phyloP scores from a whole-genome alignment of 1,139 yeast species.

The Hanseniaspora gamundiae region DNA sequence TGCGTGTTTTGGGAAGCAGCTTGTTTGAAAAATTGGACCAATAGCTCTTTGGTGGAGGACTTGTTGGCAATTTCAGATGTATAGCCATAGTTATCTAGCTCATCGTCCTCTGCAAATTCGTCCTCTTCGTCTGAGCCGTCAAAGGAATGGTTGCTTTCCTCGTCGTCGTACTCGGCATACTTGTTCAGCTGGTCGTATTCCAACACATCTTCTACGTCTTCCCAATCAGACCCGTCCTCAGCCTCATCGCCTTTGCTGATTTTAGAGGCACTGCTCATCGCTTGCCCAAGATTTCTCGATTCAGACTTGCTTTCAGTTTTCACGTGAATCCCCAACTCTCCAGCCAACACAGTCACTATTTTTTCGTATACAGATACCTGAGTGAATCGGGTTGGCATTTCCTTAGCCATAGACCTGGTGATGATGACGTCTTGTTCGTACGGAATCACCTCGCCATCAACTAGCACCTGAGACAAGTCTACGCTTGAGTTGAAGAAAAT shows the following conservation, averaged over 20 bases:
- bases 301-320: slow-evolving; percentile 29
- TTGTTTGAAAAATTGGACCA: slow-evolving; percentile 53
- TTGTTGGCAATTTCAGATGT: background rate
- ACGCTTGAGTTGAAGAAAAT: slow-evolving; percentile 49
- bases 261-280: slow-evolving; percentile 1
- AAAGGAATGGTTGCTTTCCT: slow-evolving; percentile 15
- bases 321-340: slow-evolving; percentile 55
- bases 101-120: slow-evolving; percentile 26
- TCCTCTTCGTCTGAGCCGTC: slow-evolving; percentile 21
- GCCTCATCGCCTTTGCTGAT: slow-evolving; percentile 30
- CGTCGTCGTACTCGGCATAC: slow-evolving; percentile 33
- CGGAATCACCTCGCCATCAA: slow-evolving; percentile 69
- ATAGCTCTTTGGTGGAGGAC: slow-evolving; percentile 27
- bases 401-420: slow-evolving; percentile 73
- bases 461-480: slow-evolving; percentile 39
- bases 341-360: slow-evolving; percentile 55
- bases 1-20: slow-evolving; percentile 44
- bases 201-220: slow-evolving; percentile 63
- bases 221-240: slow-evolving; percentile 61
- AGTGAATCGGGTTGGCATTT: slow-evolving; percentile 51
- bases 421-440: slow-evolving; percentile 47
- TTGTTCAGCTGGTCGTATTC: slow-evolving; percentile 46
- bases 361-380: slow-evolving; percentile 59
- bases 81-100: slow-evolving; percentile 1
- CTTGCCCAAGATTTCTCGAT: background rate